Conservation (phyloP, 1,139 yeast species). For the Yamadazyma pseudoaaseri region DNA sequence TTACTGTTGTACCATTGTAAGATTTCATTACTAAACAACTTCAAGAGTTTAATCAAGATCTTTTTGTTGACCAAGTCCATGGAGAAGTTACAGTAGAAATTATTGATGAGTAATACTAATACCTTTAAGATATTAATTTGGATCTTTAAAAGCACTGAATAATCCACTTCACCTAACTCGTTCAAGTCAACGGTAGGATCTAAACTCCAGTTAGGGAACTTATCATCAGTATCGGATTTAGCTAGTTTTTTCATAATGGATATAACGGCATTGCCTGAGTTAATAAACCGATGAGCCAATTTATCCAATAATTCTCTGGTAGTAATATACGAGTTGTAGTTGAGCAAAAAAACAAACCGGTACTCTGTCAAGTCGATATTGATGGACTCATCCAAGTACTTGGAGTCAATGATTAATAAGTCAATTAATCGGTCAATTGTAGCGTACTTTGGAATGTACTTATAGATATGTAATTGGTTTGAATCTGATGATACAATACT, state of each 20-base stretch:
- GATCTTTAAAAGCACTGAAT: conserved; percentile 63
- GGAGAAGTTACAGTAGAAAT: conserved; percentile 74
- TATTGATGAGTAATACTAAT: conserved; percentile 65
- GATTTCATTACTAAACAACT: conserved; percentile 66
- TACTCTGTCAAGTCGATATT: conserved; percentile 44
- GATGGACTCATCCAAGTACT: conserved; percentile 36
- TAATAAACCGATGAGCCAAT: conserved; percentile 43
- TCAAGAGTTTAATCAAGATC: conserved; percentile 64
- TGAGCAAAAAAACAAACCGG: conserved; percentile 43
- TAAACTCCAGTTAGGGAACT: conserved; percentile 56
- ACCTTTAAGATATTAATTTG: conserved; percentile 84
- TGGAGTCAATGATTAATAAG: conserved; percentile 39
- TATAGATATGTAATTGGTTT: conserved; percentile 17
- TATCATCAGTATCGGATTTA: conserved; percentile 14
- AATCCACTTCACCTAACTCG: conserved; percentile 46
- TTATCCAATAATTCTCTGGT: conserved; percentile 44
- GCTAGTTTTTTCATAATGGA: conserved; percentile 40
- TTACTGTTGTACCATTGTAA: conserved; percentile 68
- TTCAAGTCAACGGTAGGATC: conserved; percentile 36
- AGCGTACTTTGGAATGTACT: conserved; percentile 42
- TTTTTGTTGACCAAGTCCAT: conserved; percentile 64
- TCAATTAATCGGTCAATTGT: conserved; percentile 43
- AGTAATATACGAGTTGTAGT: conserved; percentile 41
- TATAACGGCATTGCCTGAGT: conserved; percentile 49
- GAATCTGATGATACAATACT: conserved; percentile 18